Evolutionary conservation across 805 yeast species (phyloP), one percentile per base, ranked within the genome.

Genomic region (Starmerella asiatica): DNA sequence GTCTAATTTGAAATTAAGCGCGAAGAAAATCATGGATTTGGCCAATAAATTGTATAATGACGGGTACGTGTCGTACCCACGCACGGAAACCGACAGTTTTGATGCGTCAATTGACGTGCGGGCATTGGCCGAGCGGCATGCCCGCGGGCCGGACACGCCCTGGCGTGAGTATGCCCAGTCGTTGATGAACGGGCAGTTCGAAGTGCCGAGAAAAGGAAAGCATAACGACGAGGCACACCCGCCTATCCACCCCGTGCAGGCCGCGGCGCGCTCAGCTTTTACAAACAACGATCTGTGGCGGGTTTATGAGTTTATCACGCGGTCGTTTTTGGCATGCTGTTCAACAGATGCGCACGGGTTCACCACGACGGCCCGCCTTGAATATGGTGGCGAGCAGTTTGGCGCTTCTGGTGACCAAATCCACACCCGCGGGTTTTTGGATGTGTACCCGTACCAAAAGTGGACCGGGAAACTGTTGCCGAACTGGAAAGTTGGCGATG

Each of bases 151-250:
- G 8, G 34, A 37, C 15, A 9, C 38, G 17, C 57, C 57, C 3
- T 88, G 95, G 94, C 93, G 94, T 0, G 43, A 47, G 0, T 85
- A 80, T 54, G 88, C 94, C 0, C 48, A 50, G 9, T 43, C 44
- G 3, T 50, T 76, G 5, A 38, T 71, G 6, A 20, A 14, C 15
- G 68, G 67, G 26, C 68, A 67, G 29, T 80, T 70, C 52, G 53
- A 66, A n/a, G 53, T 53, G 3, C 98, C 99, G 0, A 62, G 97
- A 37, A 67, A 67, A 29, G 99, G 99, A 4, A 68, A 64, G 11
- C 77, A 82, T 54, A 81, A 85, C 54, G 99, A 91, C 61, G 76
- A 84, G 55, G 97, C 98, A 19, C 99, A 91, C 69, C 97, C 98
- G 4, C 96, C 99, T 0, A 91, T 91, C 42, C 96, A 91, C 58